Evolutionary conservation across 306 rosid genomes (phyloP).

Genomic region (Cicer cuneatum): DNA sequence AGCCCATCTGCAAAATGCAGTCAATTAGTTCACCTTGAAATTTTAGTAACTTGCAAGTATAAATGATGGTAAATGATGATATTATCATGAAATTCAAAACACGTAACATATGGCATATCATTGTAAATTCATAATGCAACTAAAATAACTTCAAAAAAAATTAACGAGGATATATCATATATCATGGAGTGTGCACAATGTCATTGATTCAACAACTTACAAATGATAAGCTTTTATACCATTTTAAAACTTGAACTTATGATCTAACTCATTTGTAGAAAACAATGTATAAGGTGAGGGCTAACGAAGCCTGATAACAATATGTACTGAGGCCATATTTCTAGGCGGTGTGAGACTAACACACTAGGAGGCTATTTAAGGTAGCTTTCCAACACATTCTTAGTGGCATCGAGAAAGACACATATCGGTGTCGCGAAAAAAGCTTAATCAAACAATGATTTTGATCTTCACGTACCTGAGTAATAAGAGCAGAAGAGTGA

Average conservation of each 20-base stretch:
- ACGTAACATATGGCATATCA: background rate
- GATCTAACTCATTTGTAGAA: background rate
- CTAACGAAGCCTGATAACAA: background rate
- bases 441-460: background rate
- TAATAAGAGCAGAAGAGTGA: slow-evolving; percentile 94
- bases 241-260: background rate
- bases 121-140: background rate
- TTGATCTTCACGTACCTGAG: slow-evolving; percentile 65
- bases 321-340: background rate
- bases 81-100: background rate
- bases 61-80: background rate
- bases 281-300: background rate
- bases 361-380: background rate
- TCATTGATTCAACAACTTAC: background rate
- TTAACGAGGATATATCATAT: no score
- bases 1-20: slow-evolving; percentile 79
- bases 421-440: background rate
- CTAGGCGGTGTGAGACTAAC: no score
- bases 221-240: background rate
- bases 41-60: slow-evolving; percentile 5
- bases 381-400: background rate
- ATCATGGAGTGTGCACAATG: background rate
- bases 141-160: no score
- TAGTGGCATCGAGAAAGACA: slow-evolving; percentile 2
- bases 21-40: slow-evolving; percentile 23